phyloP scores from a whole-genome alignment of 2,329 filamentous ascomycete genomes.

The Teratosphaeria zuluensis region DNA sequence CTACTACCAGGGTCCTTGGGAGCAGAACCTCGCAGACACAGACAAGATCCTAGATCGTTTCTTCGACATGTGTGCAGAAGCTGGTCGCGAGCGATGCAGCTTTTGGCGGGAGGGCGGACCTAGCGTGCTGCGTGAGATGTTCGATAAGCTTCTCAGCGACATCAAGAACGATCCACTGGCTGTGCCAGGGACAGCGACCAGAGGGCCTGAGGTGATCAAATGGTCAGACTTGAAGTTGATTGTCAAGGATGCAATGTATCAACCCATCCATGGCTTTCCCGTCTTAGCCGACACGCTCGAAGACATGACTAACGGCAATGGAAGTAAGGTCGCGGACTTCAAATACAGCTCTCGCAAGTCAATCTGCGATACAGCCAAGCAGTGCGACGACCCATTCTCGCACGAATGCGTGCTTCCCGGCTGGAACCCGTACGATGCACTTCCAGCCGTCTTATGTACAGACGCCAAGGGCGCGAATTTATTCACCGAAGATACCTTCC shows the following conservation, averaged over 20 bases:
- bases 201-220: conserved; percentile 29
- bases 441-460: neutral
- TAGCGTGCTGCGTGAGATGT: conserved; percentile 28
- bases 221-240: conserved; percentile 30
- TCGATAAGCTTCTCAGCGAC: conserved; percentile 6
- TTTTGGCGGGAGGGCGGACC: conserved; percentile 24
- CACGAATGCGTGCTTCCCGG: neutral
- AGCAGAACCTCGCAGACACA: conserved; percentile 33
- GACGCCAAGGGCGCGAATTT: neutral
- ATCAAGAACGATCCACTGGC: conserved; percentile 29
- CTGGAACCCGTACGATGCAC: neutral
- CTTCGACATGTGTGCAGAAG: conserved; percentile 33
- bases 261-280: neutral
- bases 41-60: conserved; percentile 35
- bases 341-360: neutral
- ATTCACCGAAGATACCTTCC: neutral
- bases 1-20: conserved; percentile 26
- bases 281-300: neutral
- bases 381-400: neutral
- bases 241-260: conserved; percentile 25
- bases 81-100: conserved; percentile 32
- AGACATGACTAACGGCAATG: neutral
- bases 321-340: neutral
- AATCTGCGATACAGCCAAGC: neutral
- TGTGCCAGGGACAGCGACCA: conserved; percentile 18